Base-by-base conservation (phyloP, 2,329 filamentous ascomycete species). In the Capronia epimyces region DNA sequence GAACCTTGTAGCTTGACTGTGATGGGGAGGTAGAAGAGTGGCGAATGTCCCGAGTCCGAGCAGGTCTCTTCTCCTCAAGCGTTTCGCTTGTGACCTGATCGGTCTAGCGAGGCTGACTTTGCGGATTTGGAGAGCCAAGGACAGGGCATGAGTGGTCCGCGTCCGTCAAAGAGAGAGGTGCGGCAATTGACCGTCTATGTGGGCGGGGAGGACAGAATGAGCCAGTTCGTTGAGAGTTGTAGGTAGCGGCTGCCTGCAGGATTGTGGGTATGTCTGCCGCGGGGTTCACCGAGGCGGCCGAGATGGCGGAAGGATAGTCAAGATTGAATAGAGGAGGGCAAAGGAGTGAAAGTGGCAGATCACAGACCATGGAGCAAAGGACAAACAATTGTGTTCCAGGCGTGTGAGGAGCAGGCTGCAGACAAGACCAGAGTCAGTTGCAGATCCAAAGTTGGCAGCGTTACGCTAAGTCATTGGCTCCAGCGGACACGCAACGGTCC, bases 191-290 rank as follows among this genome's bases (percentile, higher is more conserved):
- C 43, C 36, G 43, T 46, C n/a, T 43, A 46, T 50, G 53, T 39
- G 45, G 46, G 34, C n/a, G 47, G 25, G 24, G 49, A 24, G 39
- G 47, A 49, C 22, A 37, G 37, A 13, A 41, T 31, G 25, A 31
- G 41, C 22, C 12, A 31, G 41, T 4, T 20, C 25, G 46, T 31
- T 20, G 16, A 43, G 25, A 21, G 16, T 18, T 41, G 42, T 46
- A 36, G 15, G 44, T 39, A 22, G 18, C 51, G 51, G 55, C 41
- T 54, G 55, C 55, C 51, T 57, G 51, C 51, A 54, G 41, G 55
- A 21, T 43, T 56, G 42, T 42, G 24, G 41, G 34, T 43, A 20
- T 34, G 41, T 44, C 24, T 48, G 40, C 32, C 31, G 46, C 44
- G 50, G 54, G 44, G 47, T 53, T 48, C 43, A 46, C 43, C 54